Percentiles rank a stretch among this genome's conserved stretches.
These are phyloP conservation scores for Arthrobotrys conoides DNA, from an alignment of 2,329 filamentous ascomycete genomes.

Conservation along the genomic window DNA sequence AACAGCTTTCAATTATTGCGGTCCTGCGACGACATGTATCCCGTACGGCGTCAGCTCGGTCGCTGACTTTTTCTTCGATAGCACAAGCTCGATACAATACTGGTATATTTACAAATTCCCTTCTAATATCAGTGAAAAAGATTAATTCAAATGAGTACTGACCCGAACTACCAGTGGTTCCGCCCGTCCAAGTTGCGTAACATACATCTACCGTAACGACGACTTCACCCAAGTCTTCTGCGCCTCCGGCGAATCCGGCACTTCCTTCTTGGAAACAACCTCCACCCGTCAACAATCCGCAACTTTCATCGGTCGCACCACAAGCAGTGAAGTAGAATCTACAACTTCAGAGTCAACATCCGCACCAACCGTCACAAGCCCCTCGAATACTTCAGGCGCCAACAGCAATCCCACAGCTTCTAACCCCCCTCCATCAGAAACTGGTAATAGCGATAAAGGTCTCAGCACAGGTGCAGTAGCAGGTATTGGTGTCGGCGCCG, in stretches of 20 bases:
- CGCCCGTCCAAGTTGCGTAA: constrained; percentile 44
- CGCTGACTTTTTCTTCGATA: constrained; percentile 52
- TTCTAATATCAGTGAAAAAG: no score
- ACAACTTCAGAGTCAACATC: constrained; percentile 5
- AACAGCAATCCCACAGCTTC: not conserved
- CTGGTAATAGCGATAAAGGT: constrained; percentile 5
- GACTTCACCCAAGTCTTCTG: constrained; percentile 55
- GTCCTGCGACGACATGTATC: constrained; percentile 44
- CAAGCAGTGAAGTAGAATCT: not conserved
- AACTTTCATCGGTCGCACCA: constrained; percentile 35
- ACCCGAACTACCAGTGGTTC: constrained; percentile 16
- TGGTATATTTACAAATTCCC: constrained; percentile 43
- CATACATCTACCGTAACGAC: constrained; percentile 50
- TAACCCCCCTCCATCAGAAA: no score
- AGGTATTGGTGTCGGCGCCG: constrained; percentile 53
- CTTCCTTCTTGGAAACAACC: constrained; percentile 42
- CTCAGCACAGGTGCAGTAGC: constrained; percentile 49
- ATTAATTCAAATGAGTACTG: not conserved
- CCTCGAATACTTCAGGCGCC: constrained; percentile 1
- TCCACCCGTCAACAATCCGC: constrained; percentile 39
- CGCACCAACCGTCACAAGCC: constrained; percentile 16
- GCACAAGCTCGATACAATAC: constrained; percentile 59
- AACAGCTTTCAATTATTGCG: constrained; percentile 54
- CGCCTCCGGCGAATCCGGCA: constrained; percentile 36
- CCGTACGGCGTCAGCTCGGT: constrained; percentile 52